These are phyloP conservation scores for Rhizoctonia solani DNA, from an alignment of 1,284 basidiomycete species.

Conservation along the genomic window DNA sequence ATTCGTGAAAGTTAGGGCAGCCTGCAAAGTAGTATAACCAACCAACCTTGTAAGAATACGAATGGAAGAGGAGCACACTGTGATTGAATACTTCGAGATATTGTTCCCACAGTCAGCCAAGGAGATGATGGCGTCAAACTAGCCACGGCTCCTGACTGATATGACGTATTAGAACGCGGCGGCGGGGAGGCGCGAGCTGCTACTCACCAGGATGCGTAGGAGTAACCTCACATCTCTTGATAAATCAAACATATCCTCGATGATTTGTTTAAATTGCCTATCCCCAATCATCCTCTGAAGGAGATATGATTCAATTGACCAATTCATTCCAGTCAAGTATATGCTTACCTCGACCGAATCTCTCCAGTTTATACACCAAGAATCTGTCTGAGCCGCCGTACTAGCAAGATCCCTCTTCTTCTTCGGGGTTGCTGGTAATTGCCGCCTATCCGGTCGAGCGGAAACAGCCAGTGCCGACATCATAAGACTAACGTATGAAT, in stretches of 20 bases:
- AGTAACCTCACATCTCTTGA: constrained; percentile 36
- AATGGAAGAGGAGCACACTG: constrained; percentile 61
- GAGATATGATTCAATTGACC: not conserved
- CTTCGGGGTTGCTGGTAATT: constrained; percentile 6
- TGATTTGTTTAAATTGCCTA: constrained; percentile 10
- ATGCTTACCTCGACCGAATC: constrained; percentile 60
- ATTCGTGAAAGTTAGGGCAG: not conserved
- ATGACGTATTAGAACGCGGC: not conserved
- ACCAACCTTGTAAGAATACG: constrained; percentile 58
- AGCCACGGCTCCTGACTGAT: constrained; percentile 56
- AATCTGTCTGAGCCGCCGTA: constrained; percentile 42
- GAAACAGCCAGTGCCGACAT: not conserved
- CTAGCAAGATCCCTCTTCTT: not conserved
- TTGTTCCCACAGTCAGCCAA: constrained; percentile 54
- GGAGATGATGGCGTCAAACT: constrained; percentile 57
- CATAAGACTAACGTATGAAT: constrained; percentile 36
- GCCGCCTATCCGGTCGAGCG: not conserved
- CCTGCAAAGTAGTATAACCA: not conserved
- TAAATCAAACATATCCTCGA: constrained; percentile 35
- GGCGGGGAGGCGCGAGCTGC: too few species aligned
- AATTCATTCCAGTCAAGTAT: not conserved
- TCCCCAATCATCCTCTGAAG: constrained; percentile 12
- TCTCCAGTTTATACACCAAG: constrained; percentile 63
- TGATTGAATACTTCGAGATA: constrained; percentile 42
- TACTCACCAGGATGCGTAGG: constrained; percentile 35